These are phyloP conservation scores for Kwoniella bestiolae DNA, from an alignment of 768 basidiomycete species.

Conservation along the genomic window DNA sequence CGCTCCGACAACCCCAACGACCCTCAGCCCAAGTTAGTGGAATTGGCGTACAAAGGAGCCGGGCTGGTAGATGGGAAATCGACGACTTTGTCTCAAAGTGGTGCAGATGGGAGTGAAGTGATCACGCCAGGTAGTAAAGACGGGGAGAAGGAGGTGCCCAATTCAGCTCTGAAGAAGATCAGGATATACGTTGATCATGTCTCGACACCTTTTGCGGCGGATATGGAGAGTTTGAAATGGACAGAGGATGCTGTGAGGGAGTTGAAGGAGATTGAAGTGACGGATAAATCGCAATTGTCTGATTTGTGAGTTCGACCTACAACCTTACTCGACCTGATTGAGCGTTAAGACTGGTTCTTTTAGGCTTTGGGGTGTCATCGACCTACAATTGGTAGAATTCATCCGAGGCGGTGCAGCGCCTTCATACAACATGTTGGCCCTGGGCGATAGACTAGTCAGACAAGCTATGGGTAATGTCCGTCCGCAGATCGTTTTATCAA, in stretches of 20 bases:
- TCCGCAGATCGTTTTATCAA: constrained; percentile 17
- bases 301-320: constrained; percentile 25
- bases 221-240: constrained; percentile 34
- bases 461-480: constrained; percentile 15
- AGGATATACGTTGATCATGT: constrained; percentile 33
- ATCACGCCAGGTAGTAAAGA: constrained; percentile 1
- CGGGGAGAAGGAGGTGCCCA: background rate
- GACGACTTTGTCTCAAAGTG: background rate
- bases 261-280: constrained; percentile 30
- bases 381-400: constrained; percentile 34
- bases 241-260: constrained; percentile 34
- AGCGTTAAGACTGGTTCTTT: background rate
- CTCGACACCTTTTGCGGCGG: constrained; percentile 32
- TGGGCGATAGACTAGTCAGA: constrained; percentile 30
- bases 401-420: constrained; percentile 36
- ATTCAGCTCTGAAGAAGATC: constrained; percentile 11
- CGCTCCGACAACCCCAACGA: constrained; percentile 4
- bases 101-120: constrained; percentile 12
- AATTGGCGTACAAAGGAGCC: constrained; percentile 32
- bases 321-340: background rate
- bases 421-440: constrained; percentile 35
- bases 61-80: constrained; percentile 21
- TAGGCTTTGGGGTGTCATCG: constrained; percentile 37
- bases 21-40: constrained; percentile 29
- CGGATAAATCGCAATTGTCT: constrained; percentile 27